Conservation (phyloP, 176 grass and related monocot species). For the Pontederia crassipes region DNA sequence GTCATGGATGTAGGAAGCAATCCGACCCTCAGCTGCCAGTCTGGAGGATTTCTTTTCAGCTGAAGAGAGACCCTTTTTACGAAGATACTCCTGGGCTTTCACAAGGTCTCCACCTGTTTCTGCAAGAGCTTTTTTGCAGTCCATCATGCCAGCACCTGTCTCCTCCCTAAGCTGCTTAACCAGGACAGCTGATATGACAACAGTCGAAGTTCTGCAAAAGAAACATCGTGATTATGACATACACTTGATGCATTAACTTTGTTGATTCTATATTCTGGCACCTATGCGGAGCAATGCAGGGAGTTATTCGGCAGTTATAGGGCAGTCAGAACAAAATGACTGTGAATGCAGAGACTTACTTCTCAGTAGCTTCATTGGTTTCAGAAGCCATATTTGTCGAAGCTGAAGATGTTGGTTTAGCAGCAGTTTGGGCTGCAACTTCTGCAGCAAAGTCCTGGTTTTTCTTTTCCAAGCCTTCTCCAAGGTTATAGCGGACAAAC, state of each 20-base stretch:
- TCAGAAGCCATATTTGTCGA: conserved; percentile 48
- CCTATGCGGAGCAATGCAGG: too few relatives aligned
- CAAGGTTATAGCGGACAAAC: conserved; percentile 87
- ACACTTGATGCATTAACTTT: too few relatives aligned
- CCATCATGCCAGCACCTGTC: conserved; percentile 98
- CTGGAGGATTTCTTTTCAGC: conserved; percentile 96
- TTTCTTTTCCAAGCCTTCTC: conserved; percentile 94
- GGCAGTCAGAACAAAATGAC: conserved; percentile 2
- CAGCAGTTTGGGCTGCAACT: conserved; percentile 81
- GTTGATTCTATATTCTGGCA: too few relatives aligned
- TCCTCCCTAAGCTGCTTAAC: conserved; percentile 96
- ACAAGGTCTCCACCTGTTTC: conserved; percentile 73
- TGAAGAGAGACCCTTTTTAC: conserved; percentile 96
- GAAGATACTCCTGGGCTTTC: conserved; percentile 78
- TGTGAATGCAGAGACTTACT: conserved; percentile 41
- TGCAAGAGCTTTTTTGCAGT: conserved; percentile 87
- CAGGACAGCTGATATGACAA: conserved; percentile 63
- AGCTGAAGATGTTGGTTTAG: conserved; percentile 26
- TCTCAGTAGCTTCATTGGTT: conserved; percentile 44
- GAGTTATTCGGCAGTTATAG: too few relatives aligned
- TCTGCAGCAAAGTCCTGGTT: conserved; percentile 92
- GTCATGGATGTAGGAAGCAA: conserved; percentile 91
- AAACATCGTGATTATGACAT: neutral
- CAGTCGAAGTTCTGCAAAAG: conserved; percentile 51
- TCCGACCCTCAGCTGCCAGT: conserved; percentile 72